phyloP scores from a whole-genome alignment of 768 basidiomycete species.

The Hemileccinum rubropunctum region DNA sequence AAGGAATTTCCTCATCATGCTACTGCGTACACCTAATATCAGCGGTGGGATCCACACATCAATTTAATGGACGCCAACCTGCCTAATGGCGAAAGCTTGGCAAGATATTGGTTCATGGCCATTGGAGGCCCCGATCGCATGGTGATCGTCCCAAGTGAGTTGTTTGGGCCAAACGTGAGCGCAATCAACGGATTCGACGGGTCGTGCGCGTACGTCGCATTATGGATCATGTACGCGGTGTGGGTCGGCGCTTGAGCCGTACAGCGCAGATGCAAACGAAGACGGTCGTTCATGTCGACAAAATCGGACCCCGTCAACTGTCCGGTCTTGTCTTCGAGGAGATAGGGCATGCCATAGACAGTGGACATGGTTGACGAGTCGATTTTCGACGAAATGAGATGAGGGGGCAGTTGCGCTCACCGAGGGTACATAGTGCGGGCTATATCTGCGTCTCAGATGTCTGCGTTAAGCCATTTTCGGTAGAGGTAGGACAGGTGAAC shows the following conservation, averaged over 20 bases:
- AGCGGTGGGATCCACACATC: not conserved
- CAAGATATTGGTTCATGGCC: constrained; percentile 54
- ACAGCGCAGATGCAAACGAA: constrained; percentile 48
- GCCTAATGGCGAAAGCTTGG: constrained; percentile 36
- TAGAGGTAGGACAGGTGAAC: constrained; percentile 14
- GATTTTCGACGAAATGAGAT: not conserved
- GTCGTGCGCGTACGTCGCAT: constrained; percentile 29
- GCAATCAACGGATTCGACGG: constrained; percentile 41
- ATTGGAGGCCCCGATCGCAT: constrained; percentile 37
- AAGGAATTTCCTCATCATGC: constrained; percentile 48
- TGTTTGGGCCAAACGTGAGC: constrained; percentile 49
- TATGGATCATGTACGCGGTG: constrained; percentile 53
- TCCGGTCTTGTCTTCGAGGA: constrained; percentile 65
- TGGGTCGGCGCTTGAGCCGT: constrained; percentile 42
- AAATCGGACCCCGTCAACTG: constrained; percentile 53
- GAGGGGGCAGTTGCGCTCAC: not conserved
- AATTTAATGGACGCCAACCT: constrained; percentile 36
- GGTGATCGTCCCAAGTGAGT: constrained; percentile 52
- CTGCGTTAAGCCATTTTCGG: constrained; percentile 23
- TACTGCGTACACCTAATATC: constrained; percentile 30
- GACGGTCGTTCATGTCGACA: constrained; percentile 60
- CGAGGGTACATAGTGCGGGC: not conserved
- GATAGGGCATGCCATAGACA: constrained; percentile 54
- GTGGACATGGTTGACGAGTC: constrained; percentile 27
- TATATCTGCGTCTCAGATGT: constrained; percentile 24